phyloP scores from a whole-genome alignment of 139 green algal genomes.

The Ulvella scutata region DNA sequence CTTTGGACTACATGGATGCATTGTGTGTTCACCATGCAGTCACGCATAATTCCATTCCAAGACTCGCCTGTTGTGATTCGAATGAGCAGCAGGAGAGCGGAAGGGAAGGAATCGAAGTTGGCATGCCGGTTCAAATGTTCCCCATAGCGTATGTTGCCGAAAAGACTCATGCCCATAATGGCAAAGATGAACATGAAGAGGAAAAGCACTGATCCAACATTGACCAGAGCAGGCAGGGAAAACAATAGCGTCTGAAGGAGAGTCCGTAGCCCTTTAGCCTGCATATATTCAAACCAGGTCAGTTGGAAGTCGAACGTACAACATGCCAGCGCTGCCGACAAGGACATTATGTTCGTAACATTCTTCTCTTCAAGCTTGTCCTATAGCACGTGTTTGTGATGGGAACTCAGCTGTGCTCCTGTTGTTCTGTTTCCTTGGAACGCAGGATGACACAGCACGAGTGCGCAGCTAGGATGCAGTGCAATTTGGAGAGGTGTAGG shows the following conservation, averaged over 20 bases:
- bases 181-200: conserved; percentile 68
- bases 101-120: conserved; percentile 50
- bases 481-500: no score
- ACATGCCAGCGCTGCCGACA: no score
- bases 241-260: conserved; percentile 54
- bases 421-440: not conserved
- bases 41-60: conserved; percentile 65
- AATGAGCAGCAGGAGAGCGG: conserved; percentile 42
- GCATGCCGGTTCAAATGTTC: conserved; percentile 24
- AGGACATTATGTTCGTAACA: no score
- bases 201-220: conserved; percentile 45
- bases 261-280: conserved; percentile 32
- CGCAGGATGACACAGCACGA: not conserved
- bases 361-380: no score
- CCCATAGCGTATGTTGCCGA: conserved; percentile 36
- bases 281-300: conserved; percentile 1
- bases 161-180: conserved; percentile 69
- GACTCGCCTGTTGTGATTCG: conserved; percentile 45
- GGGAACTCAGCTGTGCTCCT: no score
- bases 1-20: conserved; percentile 19
- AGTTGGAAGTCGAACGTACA: no score
- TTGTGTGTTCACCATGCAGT: conserved; percentile 30
- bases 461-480: no score
- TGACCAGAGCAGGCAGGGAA: conserved; percentile 47
- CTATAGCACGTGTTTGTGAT: no score